Percentiles rank a stretch among this genome's conserved stretches.
Conservation (phyloP, 140 eudicot genomes). For the Ambrosia hybrid region DNA sequence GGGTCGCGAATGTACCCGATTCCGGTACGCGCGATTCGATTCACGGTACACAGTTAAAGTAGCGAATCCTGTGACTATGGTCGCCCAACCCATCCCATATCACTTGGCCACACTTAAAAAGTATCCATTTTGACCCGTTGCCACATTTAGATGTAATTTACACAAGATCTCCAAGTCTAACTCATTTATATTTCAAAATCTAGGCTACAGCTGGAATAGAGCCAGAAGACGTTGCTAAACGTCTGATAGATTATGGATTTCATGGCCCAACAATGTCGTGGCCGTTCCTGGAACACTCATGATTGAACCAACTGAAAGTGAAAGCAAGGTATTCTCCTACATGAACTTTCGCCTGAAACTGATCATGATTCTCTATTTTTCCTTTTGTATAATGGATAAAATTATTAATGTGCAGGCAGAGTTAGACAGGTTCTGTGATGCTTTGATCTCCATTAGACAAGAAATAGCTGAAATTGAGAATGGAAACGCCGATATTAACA, state of each 20-base stretch:
- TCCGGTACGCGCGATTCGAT: too few species aligned
- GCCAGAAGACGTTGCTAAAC: constrained; percentile 95
- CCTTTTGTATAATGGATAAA: constrained; percentile 11
- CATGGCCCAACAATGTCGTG: constrained; percentile 98
- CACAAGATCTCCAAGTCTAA: constrained; percentile 10
- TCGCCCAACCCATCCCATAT: neutral
- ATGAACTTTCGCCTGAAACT: neutral
- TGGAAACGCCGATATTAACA: constrained; percentile 75
- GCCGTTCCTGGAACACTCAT: constrained; percentile 99
- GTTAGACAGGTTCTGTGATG: constrained; percentile 94
- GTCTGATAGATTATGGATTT: constrained; percentile 94
- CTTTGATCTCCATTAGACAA: constrained; percentile 84
- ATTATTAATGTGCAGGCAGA: constrained; percentile 64
- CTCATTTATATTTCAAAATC: neutral
- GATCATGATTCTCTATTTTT: neutral
- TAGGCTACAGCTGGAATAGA: constrained; percentile 94
- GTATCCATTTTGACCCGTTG: neutral
- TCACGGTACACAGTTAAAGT: too few species aligned
- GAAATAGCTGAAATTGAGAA: constrained; percentile 89
- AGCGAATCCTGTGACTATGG: neutral
- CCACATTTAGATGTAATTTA: neutral
- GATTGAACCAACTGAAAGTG: constrained; percentile 99
- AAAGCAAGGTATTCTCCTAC: constrained; percentile 74
- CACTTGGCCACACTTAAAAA: neutral
- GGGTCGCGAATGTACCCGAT: too few species aligned